These are phyloP conservation scores for Simplicillium aogashimaense DNA, from an alignment of 2,329 filamentous ascomycete genomes.

Conservation along the genomic window DNA sequence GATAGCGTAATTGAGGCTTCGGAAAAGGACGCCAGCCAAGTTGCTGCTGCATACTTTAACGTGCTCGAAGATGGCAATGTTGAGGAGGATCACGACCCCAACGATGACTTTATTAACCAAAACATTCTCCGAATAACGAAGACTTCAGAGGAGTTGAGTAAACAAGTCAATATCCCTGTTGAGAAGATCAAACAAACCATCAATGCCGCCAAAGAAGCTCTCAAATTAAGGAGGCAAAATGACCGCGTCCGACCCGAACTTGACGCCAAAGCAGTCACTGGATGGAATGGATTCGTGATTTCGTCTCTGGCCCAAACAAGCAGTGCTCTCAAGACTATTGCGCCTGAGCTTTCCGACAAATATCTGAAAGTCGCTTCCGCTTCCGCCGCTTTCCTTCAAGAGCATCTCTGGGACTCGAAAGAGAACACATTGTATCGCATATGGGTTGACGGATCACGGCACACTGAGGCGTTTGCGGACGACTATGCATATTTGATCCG, in stretches of 20 bases:
- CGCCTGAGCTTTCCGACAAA: constrained; percentile 42
- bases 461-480: constrained; percentile 71
- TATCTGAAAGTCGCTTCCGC: constrained; percentile 59
- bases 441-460: constrained; percentile 55
- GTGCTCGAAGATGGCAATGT: constrained; percentile 81
- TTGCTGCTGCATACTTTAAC: constrained; percentile 78
- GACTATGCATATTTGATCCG: constrained; percentile 88
- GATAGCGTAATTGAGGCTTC: constrained; percentile 52
- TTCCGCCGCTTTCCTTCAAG: constrained; percentile 62
- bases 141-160: constrained; percentile 58
- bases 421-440: constrained; percentile 61
- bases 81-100: constrained; percentile 68
- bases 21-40: constrained; percentile 50
- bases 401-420: constrained; percentile 59
- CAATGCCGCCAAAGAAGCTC: constrained; percentile 52
- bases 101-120: constrained; percentile 90
- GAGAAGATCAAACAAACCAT: constrained; percentile 61
- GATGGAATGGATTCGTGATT: constrained; percentile 85
- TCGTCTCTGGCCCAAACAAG: constrained; percentile 68
- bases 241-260: constrained; percentile 68
- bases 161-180: constrained; percentile 63
- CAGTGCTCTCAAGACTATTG: constrained; percentile 53
- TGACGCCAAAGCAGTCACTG: constrained; percentile 80
- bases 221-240: constrained; percentile 61
- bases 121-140: constrained; percentile 72